phyloP scores from a whole-genome alignment of 768 basidiomycete species.

The Boletus tomentosulus region DNA sequence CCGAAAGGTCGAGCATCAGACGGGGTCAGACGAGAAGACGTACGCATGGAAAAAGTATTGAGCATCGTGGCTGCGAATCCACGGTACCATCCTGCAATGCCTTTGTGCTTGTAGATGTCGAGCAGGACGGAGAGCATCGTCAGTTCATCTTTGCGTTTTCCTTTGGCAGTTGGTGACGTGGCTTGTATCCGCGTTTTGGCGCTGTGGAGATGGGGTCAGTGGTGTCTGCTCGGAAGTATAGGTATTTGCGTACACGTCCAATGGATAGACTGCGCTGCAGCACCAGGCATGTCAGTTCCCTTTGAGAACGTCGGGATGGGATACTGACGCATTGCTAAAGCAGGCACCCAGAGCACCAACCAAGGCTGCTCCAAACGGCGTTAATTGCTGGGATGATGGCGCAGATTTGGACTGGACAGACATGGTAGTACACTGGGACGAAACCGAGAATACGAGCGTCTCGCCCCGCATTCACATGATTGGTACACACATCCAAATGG shows the following conservation, averaged over 20 bases:
- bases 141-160: conserved; percentile 44
- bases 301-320: not conserved
- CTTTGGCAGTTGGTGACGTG: conserved; percentile 49
- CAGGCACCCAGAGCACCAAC: conserved; percentile 93
- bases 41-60: conserved; percentile 97
- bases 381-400: conserved; percentile 60
- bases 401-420: conserved; percentile 42
- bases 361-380: conserved; percentile 84
- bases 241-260: conserved; percentile 66
- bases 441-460: not conserved
- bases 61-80: conserved; percentile 97
- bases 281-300: not conserved
- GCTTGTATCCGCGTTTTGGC: conserved; percentile 96
- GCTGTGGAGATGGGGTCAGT: conserved; percentile 37
- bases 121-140: conserved; percentile 64
- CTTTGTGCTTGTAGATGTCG: conserved; percentile 75
- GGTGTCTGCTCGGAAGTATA: not conserved
- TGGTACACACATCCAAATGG: not conserved
- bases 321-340: conserved; percentile 85
- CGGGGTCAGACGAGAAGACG: not conserved
- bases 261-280: conserved; percentile 82
- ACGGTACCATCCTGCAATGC: conserved; percentile 76
- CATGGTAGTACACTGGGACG: conserved; percentile 24
- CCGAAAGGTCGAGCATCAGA: not conserved
- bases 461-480: conserved; percentile 10